Evolutionary conservation across 2,329 filamentous ascomycete genomes (phyloP).

Genomic region (Purpureocillium takamizusanense): DNA sequence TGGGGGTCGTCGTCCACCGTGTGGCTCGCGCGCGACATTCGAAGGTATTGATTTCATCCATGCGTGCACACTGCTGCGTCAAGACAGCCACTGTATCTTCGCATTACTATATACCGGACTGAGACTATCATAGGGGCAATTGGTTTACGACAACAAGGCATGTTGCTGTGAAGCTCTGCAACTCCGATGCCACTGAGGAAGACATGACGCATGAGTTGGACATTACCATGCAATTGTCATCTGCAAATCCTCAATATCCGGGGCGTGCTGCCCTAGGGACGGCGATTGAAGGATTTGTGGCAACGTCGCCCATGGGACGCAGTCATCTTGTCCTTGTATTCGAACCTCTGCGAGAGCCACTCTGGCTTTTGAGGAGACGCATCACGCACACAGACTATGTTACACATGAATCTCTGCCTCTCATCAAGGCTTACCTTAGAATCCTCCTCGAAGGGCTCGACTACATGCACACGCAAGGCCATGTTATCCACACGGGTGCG

Average conservation of each 20-base stretch:
- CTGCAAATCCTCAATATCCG: constrained; percentile 12
- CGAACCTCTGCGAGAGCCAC: constrained; percentile 27
- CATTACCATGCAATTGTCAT: constrained; percentile 2
- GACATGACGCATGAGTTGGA: constrained; percentile 12
- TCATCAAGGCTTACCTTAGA: constrained; percentile 25
- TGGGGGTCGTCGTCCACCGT: constrained; percentile 27
- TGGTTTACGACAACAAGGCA: constrained; percentile 7
- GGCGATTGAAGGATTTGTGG: constrained; percentile 19
- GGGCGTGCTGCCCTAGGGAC: constrained; percentile 19
- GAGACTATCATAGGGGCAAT: not conserved
- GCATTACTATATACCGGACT: not conserved
- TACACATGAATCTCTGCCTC: constrained; percentile 6
- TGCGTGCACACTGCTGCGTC: not conserved
- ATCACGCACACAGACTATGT: constrained; percentile 20
- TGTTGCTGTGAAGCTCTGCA: constrained; percentile 14
- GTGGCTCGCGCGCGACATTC: constrained; percentile 20
- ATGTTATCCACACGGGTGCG: constrained; percentile 33
- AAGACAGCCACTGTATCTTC: not conserved
- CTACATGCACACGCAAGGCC: constrained; percentile 29
- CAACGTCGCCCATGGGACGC: constrained; percentile 16
- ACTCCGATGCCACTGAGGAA: constrained; percentile 10
- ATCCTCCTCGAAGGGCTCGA: constrained; percentile 29
- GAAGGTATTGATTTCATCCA: not conserved
- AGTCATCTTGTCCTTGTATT: constrained; percentile 27
- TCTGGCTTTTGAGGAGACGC: constrained; percentile 23